Base-by-base conservation (phyloP, 1,139 yeast species). In the Suhomyces choctaworum region DNA sequence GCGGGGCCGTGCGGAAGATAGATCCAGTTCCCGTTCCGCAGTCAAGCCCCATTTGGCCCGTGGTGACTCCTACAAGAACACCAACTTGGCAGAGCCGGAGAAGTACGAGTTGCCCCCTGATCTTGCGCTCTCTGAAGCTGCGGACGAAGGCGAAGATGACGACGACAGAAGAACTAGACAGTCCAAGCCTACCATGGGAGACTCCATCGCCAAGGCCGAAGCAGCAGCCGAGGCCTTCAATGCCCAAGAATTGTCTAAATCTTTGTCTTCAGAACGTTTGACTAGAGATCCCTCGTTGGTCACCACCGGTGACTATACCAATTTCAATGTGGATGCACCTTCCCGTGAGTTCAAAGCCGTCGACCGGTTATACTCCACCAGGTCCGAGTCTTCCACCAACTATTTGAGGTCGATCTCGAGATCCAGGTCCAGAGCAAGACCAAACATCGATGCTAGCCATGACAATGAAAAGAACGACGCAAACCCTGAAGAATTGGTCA, bases 31-130 rank as follows among this genome's bases (percentile, higher is more conserved):
- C 3, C 52, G 66, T 23, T 51, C 69, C 4, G 51, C 61, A 4
- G 43, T 50, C 11, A 65, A 57, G 46, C 82, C 84, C 3, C 83
- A 79, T 54, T 66, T 80, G 51, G 85, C 85, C 7, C 67, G 82
- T 42, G 86, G 86, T 29, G 85, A 79, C 46, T 76, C 83, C 1
- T 79, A 78, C 52, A 79, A 77, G 49, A 72, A 70, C 50, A 64
- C 70, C 22, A 65, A 63, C 36, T 51, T 46, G 16, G 69, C 62
- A 11, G 66, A 65, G 31, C 76, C 76, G 21, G 47, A 64, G 11
- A 58, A 62, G 40, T 70, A 70, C 46, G 76, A 70, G 44, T 58
- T 70, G 35, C 76, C 76, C n/a, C 65, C 73, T 1, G 66, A 57
- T 30, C 57, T 68, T 40, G 54, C 53, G 11, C 42, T 43, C 5